A percentile compares a stretch with the other conserved stretches of the same genome.
Conservation (phyloP, 2,329 filamentous ascomycete genomes). For the Cercospora sp. region DNA sequence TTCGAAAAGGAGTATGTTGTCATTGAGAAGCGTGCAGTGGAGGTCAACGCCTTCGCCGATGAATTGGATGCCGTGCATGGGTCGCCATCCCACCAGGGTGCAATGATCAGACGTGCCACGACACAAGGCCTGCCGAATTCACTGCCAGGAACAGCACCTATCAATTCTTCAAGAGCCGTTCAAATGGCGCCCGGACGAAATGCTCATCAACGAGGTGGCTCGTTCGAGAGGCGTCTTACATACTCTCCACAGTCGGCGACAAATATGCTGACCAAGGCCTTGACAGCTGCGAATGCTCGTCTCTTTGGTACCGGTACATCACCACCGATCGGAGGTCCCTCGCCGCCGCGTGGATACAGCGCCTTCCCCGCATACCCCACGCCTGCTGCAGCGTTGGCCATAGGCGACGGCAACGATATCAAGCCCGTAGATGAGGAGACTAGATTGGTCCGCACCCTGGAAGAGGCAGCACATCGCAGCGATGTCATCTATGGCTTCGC, state of each 20-base stretch:
- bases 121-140: conserved; percentile 72
- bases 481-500: conserved; percentile 98
- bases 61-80: conserved; percentile 77
- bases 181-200: conserved; percentile 70
- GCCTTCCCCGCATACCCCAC: conserved; percentile 84
- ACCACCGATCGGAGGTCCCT: conserved; percentile 63
- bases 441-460: conserved; percentile 75
- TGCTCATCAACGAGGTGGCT: conserved; percentile 72
- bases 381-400: conserved; percentile 62
- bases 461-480: conserved; percentile 88
- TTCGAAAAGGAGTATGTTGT: conserved; percentile 94
- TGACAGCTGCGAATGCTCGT: conserved; percentile 84
- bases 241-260: conserved; percentile 74
- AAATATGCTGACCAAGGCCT: conserved; percentile 89
- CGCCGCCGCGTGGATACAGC: conserved; percentile 73
- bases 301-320: conserved; percentile 68
- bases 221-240: conserved; percentile 78
- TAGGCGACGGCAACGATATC: conserved; percentile 58
- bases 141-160: conserved; percentile 63
- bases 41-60: conserved; percentile 96
- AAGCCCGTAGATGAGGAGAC: conserved; percentile 76
- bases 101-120: conserved; percentile 73
- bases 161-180: conserved; percentile 67
- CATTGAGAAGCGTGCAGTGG: conserved; percentile 90
- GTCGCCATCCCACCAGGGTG: conserved; percentile 52